Conservation (phyloP, 176 grass and related monocot genomes). For the Aegilops sharonensis region DNA sequence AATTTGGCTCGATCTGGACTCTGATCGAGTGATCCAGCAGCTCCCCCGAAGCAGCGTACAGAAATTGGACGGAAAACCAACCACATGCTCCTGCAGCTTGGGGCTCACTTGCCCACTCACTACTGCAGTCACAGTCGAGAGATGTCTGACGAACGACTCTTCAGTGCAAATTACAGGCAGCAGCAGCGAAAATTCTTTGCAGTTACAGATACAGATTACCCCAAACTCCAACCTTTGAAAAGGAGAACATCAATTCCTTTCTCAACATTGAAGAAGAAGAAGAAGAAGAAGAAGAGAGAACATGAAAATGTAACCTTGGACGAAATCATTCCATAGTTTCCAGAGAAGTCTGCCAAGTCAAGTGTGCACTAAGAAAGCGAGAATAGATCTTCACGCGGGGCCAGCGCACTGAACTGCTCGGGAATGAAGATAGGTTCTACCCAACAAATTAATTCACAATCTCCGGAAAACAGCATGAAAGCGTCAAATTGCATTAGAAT, state of each 20-base stretch:
- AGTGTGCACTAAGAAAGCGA: neutral
- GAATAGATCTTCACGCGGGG: neutral
- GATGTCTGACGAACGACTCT: neutral
- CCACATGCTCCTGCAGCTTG: neutral
- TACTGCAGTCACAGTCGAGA: neutral
- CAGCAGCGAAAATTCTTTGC: neutral
- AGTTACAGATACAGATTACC: neutral
- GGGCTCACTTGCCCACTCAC: neutral
- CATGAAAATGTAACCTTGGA: neutral
- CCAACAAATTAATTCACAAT: neutral
- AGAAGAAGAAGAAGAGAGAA: neutral
- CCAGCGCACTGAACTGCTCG: neutral
- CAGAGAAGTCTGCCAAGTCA: too few species aligned
- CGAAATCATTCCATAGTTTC: neutral
- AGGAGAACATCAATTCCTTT: neutral
- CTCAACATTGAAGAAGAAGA: neutral
- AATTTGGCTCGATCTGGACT: neutral
- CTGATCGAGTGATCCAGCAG: neutral
- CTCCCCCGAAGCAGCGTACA: neutral
- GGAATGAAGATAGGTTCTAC: neutral
- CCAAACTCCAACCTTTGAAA: neutral
- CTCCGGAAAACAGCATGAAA: neutral
- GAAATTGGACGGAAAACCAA: neutral
- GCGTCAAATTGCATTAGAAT: neutral
- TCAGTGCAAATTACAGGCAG: neutral